A percentile compares a stretch with the other conserved stretches of the same genome.
phyloP scores from a whole-genome alignment of 257 asterid genomes.

The Forsythia viridissima region DNA sequence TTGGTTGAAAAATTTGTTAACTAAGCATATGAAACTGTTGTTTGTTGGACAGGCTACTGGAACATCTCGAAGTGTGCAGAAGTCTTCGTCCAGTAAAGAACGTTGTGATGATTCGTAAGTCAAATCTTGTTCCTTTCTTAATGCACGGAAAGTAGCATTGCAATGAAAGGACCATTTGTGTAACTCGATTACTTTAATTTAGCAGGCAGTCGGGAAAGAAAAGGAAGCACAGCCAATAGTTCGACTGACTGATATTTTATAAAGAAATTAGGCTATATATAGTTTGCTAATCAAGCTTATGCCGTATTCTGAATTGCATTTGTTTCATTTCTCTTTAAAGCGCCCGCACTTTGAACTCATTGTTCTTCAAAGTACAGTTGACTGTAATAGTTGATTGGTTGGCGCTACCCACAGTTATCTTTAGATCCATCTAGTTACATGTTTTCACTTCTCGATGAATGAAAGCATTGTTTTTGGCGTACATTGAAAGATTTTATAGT shows the following conservation, averaged over 20 bases:
- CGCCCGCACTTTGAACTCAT: conserved; percentile 28
- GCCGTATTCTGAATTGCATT: conserved; percentile 24
- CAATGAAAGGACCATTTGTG: background rate
- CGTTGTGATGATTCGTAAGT: conserved; percentile 72
- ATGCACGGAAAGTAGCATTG: background rate
- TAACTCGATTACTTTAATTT: conserved; percentile 18
- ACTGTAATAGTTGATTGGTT: too few relatives aligned
- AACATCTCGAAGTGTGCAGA: conserved; percentile 49
- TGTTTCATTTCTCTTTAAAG: conserved; percentile 29
- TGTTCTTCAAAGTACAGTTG: background rate
- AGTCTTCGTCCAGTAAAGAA: conserved; percentile 60
- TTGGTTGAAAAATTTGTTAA: background rate
- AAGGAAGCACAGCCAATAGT: conserved; percentile 42
- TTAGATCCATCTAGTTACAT: too few relatives aligned
- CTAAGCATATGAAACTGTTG: conserved; percentile 19
- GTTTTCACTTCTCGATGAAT: too few relatives aligned
- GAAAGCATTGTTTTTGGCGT: too few relatives aligned
- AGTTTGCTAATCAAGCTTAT: conserved; percentile 9
- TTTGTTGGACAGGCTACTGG: conserved; percentile 56
- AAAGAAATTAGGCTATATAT: background rate
- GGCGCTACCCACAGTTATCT: too few relatives aligned
- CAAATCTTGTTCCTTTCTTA: background rate
- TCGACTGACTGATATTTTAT: conserved; percentile 26
- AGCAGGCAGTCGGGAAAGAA: conserved; percentile 70
- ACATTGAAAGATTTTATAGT: too few relatives aligned